phyloP scores from a whole-genome alignment of 148 eudicot species.

The Camellia sinensis region DNA sequence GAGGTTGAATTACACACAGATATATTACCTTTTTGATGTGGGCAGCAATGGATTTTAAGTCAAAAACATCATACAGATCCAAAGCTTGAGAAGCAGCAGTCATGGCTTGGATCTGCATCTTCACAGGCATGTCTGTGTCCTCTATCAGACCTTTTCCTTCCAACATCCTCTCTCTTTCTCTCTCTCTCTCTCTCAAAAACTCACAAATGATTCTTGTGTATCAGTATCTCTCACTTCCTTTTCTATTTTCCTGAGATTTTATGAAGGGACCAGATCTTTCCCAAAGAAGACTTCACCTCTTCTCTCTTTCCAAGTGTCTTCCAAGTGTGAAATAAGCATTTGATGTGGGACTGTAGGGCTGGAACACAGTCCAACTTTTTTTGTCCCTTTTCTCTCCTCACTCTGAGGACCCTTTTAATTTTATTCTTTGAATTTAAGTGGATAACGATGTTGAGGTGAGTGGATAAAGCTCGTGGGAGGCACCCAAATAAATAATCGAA shows the following conservation, averaged over 20 bases:
- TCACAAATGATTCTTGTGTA: constrained; percentile 16
- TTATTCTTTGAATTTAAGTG: not conserved
- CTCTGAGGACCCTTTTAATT: not conserved
- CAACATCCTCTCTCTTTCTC: constrained; percentile 54
- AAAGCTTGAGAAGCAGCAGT: constrained; percentile 84
- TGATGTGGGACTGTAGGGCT: not conserved
- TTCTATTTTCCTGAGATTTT: not conserved
- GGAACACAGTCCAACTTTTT: constrained; percentile 31
- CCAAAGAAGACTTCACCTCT: not conserved
- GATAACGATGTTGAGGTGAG: constrained; percentile 2
- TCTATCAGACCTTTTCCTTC: constrained; percentile 89
- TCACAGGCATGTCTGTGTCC: constrained; percentile 93
- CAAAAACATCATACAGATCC: constrained; percentile 79
- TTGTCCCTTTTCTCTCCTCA: constrained; percentile 23
- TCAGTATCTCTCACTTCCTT: not conserved
- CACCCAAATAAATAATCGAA: not conserved
- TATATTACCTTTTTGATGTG: constrained; percentile 77
- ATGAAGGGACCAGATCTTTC: not conserved
- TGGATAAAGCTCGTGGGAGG: constrained; percentile 16
- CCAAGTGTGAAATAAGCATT: constrained; percentile 36
- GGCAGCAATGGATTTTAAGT: constrained; percentile 78
- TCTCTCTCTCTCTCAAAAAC: constrained; percentile 16
- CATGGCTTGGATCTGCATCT: constrained; percentile 98
- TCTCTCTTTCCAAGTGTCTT: not conserved
- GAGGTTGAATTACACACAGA: too few species aligned